A percentile compares a stretch with the other conserved stretches of the same genome.
phyloP scores from a whole-genome alignment of 495 filamentous ascomycete genomes.

The Penicillium paradoxum region DNA sequence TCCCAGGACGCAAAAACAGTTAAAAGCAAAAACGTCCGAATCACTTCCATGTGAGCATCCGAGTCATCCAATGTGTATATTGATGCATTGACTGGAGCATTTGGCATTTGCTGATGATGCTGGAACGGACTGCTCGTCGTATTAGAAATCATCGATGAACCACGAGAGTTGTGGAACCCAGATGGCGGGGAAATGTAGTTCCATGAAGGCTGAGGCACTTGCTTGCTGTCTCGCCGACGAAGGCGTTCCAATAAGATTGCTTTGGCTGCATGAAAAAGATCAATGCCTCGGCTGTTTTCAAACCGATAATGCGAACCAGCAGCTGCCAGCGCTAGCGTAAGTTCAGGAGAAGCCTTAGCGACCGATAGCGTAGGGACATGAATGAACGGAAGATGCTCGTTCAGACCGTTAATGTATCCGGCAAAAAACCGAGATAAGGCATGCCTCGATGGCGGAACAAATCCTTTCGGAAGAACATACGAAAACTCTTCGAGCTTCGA shows the following conservation, averaged over 20 bases:
- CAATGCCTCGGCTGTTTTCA: constrained; percentile 60
- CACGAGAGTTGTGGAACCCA: constrained; percentile 36
- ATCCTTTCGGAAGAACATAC: constrained; percentile 59
- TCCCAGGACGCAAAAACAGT: constrained; percentile 53
- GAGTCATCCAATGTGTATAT: constrained; percentile 42
- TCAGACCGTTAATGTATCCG: constrained; percentile 46
- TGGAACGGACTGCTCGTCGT: constrained; percentile 39
- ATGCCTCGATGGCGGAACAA: constrained; percentile 52
- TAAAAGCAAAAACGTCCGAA: constrained; percentile 44
- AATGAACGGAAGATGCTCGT: constrained; percentile 48
- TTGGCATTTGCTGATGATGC: constrained; percentile 28
- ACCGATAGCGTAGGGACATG: constrained; percentile 46
- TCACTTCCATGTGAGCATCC: constrained; percentile 48
- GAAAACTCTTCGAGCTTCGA: constrained; percentile 62
- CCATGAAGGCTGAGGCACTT: constrained; percentile 42
- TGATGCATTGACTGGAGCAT: constrained; percentile 29
- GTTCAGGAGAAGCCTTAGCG: constrained; percentile 41
- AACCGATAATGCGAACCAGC: constrained; percentile 54
- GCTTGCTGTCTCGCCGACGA: constrained; percentile 42
- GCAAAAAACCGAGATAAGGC: constrained; percentile 45
- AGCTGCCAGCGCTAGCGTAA: constrained; percentile 45
- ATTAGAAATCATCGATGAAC: constrained; percentile 38
- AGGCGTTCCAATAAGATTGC: constrained; percentile 45
- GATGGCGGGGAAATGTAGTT: constrained; percentile 38
- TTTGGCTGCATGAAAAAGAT: constrained; percentile 63